phyloP scores from a whole-genome alignment of 768 basidiomycete genomes.

The Trametes punicea region DNA sequence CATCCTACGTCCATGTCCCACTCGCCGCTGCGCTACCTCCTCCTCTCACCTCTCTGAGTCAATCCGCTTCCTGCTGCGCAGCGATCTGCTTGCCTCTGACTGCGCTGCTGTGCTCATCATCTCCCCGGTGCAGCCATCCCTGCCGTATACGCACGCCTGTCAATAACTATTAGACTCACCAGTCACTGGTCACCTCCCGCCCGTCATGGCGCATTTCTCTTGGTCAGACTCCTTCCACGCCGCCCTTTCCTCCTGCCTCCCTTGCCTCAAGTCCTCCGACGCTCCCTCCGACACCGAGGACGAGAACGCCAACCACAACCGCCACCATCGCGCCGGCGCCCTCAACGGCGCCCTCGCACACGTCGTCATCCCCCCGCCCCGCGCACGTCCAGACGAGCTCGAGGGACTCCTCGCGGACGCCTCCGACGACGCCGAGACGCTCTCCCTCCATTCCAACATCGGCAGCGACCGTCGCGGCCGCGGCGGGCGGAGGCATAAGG shows the following conservation, averaged over 20 bases:
- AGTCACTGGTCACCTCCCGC: too few species aligned
- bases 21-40: neutral
- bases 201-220: slow-evolving; percentile 43
- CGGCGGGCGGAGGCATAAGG: slow-evolving; percentile 28
- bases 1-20: slow-evolving; percentile 1
- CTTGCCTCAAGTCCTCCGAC: slow-evolving; percentile 43
- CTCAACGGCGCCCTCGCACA: slow-evolving; percentile 10
- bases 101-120: too few species aligned
- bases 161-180: too few species aligned
- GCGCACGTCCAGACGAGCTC: slow-evolving; percentile 41
- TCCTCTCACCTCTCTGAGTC: too few species aligned
- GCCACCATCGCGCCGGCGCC: slow-evolving; percentile 11
- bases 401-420: slow-evolving; percentile 49
- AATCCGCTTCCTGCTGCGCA: neutral
- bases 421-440: slow-evolving; percentile 54
- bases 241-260: slow-evolving; percentile 55
- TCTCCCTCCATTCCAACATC: slow-evolving; percentile 66
- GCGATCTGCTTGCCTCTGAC: neutral
- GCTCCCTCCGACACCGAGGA: slow-evolving; percentile 38
- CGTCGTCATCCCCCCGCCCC: slow-evolving; percentile 20
- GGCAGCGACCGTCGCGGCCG: slow-evolving; percentile 32
- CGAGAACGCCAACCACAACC: slow-evolving; percentile 15
- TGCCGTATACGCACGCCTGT: too few species aligned
- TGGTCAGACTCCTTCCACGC: slow-evolving; percentile 62
- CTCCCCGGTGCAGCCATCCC: too few species aligned